Percentiles rank a stretch among this genome's conserved stretches.
Evolutionary conservation across 345 rosid genomes (phyloP).

Genomic region (Melastoma malabathricum): DNA sequence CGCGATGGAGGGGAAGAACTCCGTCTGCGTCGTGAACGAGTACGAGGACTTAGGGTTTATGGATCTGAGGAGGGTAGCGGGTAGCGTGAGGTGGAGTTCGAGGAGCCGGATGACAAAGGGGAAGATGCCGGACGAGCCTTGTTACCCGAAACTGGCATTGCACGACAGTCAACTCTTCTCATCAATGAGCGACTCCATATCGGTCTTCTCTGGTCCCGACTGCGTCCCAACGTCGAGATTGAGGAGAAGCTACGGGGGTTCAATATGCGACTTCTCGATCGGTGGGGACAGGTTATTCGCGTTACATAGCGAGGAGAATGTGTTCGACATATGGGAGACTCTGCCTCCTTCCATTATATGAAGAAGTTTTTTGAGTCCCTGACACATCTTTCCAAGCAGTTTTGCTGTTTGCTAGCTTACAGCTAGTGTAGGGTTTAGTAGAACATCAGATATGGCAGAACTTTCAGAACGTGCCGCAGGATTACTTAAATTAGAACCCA

Average conservation of each 20-base stretch:
- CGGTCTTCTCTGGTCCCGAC: conserved; percentile 82
- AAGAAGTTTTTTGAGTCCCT: not conserved
- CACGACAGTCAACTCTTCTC: conserved; percentile 84
- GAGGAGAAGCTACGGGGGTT: conserved; percentile 57
- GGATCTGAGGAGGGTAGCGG: conserved; percentile 54
- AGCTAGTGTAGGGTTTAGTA: too few relatives aligned
- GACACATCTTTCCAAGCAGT: not conserved
- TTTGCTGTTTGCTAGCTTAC: not conserved
- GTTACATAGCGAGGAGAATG: conserved; percentile 84
- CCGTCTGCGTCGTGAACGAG: conserved; percentile 89
- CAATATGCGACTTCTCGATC: conserved; percentile 82
- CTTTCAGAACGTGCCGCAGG: too few relatives aligned
- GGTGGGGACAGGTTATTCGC: conserved; percentile 89
- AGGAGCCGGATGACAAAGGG: conserved; percentile 81
- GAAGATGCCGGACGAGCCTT: conserved; percentile 77
- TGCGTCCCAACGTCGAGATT: conserved; percentile 81
- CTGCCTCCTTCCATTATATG: conserved; percentile 58
- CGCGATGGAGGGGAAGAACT: conserved; percentile 74
- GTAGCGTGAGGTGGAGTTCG: conserved; percentile 89
- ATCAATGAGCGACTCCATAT: conserved; percentile 82
- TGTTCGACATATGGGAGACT: conserved; percentile 89
- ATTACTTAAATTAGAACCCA: too few relatives aligned
- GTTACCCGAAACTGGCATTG: conserved; percentile 77
- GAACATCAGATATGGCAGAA: too few relatives aligned
- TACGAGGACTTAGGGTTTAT: conserved; percentile 90